phyloP scores from a whole-genome alignment of 352 stramenopile genomes.

The Globisporangium echinulatum region DNA sequence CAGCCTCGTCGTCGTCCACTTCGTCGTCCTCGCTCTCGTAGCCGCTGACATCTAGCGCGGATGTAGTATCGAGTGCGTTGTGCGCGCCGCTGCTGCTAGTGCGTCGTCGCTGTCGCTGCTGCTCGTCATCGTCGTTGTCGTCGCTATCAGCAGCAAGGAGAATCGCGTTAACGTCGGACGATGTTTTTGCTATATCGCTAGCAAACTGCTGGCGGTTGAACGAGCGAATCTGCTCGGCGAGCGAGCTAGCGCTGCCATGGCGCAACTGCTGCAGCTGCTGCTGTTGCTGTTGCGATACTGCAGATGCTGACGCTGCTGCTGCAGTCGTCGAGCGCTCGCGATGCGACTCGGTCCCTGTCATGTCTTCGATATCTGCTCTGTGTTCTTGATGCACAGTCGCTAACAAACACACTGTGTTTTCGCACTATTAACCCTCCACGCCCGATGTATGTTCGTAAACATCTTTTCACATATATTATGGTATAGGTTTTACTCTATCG shows the following conservation, averaged over 20 bases:
- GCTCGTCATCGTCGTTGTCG: not conserved
- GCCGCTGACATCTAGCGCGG: not conserved
- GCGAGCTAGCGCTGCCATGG: not conserved
- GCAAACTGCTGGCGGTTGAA: constrained; percentile 11
- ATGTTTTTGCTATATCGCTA: not conserved
- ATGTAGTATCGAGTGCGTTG: not conserved
- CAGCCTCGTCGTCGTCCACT: constrained; percentile 9
- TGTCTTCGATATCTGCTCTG: not conserved
- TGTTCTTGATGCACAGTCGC: no score
- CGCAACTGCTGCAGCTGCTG: not conserved
- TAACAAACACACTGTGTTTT: no score
- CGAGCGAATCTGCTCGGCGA: constrained; percentile 9
- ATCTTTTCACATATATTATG: no score
- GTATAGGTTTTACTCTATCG: no score
- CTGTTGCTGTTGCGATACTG: not conserved
- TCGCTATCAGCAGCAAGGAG: not conserved
- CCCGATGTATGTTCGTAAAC: no score
- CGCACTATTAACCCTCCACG: no score
- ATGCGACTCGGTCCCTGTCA: not conserved
- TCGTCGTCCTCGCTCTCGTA: constrained; percentile 10
- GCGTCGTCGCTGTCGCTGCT: not conserved
- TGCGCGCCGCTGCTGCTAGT: not conserved
- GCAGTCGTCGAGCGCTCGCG: not conserved
- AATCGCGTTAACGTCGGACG: constrained; percentile 1
- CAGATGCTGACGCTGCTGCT: not conserved